A percentile compares a stretch with the other conserved stretches of the same genome.
phyloP scores from a whole-genome alignment of 2,329 filamentous ascomycete genomes.

The Calonectria henricotiae region DNA sequence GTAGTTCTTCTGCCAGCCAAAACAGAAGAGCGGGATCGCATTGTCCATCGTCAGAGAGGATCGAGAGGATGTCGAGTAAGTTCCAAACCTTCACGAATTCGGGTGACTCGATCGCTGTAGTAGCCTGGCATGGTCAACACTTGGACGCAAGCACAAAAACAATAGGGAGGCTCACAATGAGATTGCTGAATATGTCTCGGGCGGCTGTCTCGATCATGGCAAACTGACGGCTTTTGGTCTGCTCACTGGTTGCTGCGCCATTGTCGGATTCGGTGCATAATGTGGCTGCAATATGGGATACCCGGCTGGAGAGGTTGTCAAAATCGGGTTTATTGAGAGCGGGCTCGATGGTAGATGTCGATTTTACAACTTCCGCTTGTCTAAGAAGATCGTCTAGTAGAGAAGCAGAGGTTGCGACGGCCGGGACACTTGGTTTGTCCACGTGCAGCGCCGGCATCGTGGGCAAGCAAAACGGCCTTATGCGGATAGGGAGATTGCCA shows the following conservation, averaged over 20 bases:
- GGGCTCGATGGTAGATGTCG: slow-evolving; percentile 77
- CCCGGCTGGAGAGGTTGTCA: slow-evolving; percentile 64
- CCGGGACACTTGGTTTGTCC: slow-evolving; percentile 66
- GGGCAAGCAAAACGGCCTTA: slow-evolving; percentile 39
- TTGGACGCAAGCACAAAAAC: slow-evolving; percentile 40
- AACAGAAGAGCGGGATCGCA: slow-evolving; percentile 87
- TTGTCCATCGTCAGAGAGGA: slow-evolving; percentile 86
- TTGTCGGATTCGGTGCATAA: slow-evolving; percentile 50
- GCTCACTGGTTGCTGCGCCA: slow-evolving; percentile 60
- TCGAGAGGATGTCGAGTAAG: slow-evolving; percentile 90
- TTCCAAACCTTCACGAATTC: slow-evolving; percentile 92
- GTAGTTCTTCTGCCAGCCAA: slow-evolving; percentile 92
- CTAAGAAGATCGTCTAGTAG: slow-evolving; percentile 73
- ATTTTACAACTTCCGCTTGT: slow-evolving; percentile 74
- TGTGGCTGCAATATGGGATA: slow-evolving; percentile 59
- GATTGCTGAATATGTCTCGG: slow-evolving; percentile 83
- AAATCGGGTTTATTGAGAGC: slow-evolving; percentile 81
- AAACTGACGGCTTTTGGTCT: slow-evolving; percentile 68
- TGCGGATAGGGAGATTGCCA: slow-evolving; percentile 26
- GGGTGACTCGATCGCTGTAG: slow-evolving; percentile 82
- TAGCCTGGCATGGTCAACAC: slow-evolving; percentile 71
- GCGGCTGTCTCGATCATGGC: slow-evolving; percentile 88
- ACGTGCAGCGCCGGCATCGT: slow-evolving; percentile 68
- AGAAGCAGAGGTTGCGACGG: slow-evolving; percentile 69
- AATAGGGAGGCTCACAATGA: slow-evolving; percentile 74